Percentiles rank a stretch among this genome's conserved stretches.
Evolutionary conservation across 306 rosid species (phyloP).

Genomic region (Fagus sylvatica): DNA sequence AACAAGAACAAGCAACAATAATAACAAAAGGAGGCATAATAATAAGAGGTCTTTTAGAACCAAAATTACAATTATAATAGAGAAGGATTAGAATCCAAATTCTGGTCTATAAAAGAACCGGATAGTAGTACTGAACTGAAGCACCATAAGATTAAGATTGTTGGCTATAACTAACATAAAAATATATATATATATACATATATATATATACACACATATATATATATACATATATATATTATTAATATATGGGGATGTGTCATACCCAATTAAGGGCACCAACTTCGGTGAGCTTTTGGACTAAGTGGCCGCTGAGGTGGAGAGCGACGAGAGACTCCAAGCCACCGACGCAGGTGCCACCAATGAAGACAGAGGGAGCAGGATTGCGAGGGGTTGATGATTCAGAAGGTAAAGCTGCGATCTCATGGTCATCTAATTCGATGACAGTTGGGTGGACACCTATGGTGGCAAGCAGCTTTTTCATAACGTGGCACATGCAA

Average conservation of each 20-base stretch:
- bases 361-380: slow-evolving; percentile 76
- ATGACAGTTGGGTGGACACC: slow-evolving; percentile 97
- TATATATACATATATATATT: no score
- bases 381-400: slow-evolving; percentile 29
- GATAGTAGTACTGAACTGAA: no score
- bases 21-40: neutral
- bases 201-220: no score
- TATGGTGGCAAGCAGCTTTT: slow-evolving; percentile 80
- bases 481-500: slow-evolving; percentile 99
- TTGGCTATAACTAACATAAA: no score
- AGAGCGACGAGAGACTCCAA: slow-evolving; percentile 93
- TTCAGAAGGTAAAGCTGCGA: slow-evolving; percentile 56
- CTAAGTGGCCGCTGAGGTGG: slow-evolving; percentile 91
- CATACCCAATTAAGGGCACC: slow-evolving; percentile 77
- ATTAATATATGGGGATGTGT: neutral
- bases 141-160: no score
- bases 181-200: no score
- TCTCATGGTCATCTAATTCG: slow-evolving; percentile 88
- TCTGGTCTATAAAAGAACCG: no score
- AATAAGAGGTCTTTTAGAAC: neutral
- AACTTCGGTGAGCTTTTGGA: slow-evolving; percentile 81
- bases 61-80: no score
- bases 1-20: neutral
- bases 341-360: slow-evolving; percentile 77
- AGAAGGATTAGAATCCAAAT: no score